Percentiles rank a stretch among this genome's conserved stretches.
Conservation (phyloP, 306 rosid species). For the Glycine tomentella region DNA sequence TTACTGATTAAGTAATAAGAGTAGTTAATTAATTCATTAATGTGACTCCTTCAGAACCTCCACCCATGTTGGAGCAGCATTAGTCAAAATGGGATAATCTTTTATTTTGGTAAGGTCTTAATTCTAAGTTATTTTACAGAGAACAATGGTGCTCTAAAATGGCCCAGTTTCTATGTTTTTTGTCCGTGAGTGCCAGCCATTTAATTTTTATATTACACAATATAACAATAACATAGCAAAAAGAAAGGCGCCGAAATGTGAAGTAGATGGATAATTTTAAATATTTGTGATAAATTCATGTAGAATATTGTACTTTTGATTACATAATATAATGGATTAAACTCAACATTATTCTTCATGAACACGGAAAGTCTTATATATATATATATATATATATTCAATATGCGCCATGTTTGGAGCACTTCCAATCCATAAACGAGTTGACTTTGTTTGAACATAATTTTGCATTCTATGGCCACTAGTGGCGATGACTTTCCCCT, state of each 20-base stretch:
- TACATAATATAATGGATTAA: slow-evolving; percentile 22
- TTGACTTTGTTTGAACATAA: slow-evolving; percentile 45
- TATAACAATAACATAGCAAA: slow-evolving; percentile 12
- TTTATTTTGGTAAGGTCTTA: slow-evolving; percentile 26
- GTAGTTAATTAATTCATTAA: slow-evolving; percentile 30
- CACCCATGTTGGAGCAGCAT: slow-evolving; percentile 23
- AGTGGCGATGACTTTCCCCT: slow-evolving; percentile 26
- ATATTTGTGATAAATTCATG: slow-evolving; percentile 41
- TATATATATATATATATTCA: neutral
- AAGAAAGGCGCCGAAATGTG: slow-evolving; percentile 8
- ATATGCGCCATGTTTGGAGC: slow-evolving; percentile 54
- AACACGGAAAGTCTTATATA: neutral
- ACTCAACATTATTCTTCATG: slow-evolving; percentile 14
- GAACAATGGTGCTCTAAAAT: neutral
- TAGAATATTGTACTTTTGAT: slow-evolving; percentile 19
- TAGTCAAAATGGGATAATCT: slow-evolving; percentile 45
- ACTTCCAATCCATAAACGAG: slow-evolving; percentile 43
- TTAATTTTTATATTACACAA: slow-evolving; percentile 9
- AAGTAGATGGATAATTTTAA: slow-evolving; percentile 44
- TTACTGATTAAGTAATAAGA: slow-evolving; percentile 23
- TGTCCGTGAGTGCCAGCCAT: slow-evolving; percentile 20
- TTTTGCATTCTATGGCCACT: slow-evolving; percentile 21
- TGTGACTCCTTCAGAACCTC: slow-evolving; percentile 32
- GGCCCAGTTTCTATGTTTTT: neutral
- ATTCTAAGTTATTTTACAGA: neutral